Base-by-base conservation (phyloP, 257 asterid species). In the Coffea canephora region DNA sequence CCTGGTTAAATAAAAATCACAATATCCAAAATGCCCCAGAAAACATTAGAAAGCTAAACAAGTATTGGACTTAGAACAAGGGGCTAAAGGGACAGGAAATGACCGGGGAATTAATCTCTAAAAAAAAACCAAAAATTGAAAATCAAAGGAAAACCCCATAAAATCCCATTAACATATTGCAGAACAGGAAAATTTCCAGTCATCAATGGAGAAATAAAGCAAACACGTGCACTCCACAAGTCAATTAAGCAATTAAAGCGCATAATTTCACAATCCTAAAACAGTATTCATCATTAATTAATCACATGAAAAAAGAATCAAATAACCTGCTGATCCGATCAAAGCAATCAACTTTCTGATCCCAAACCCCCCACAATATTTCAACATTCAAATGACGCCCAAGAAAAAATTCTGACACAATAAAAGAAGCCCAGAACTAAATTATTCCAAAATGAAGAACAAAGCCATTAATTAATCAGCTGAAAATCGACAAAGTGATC, bases 291-390 rank as follows among this genome's bases (percentile, higher is more conserved):
- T 13, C 61, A 14, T 50, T 64, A 69, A 69, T 54, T 21, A 21
- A 69, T 69, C 36, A 69, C 57, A 36, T 45, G 0, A 62, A 2
- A 2, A 0, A 54, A 68, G 46, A 46, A 45, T 21, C n/a, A 69
- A 23, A 55, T 19, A 68, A 36, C 25, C 15, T 8, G 4, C 75
- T 76, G 81, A 81, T 81, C 81, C 73, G 49, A 71, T 69, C 74
- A 81, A 46, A 70, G 70, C 80, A 48, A 49, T 25, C 64, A 71
- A 49, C 43, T 31, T 71, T 62, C 74, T 48, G 74, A 79, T 72
- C 74, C 78, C 73, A 62, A 34, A 31, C 48, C 11, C 52, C 27
- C 6, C 11, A 67, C 34, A 9, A 16, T 27, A 68, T 9, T 0
- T 34, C 36, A 31, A 49, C 7, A 75, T 31, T 16, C 48, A 39